Base-by-base conservation (phyloP, 1,139 yeast species). In the Saccharomyces hybrid region DNA sequence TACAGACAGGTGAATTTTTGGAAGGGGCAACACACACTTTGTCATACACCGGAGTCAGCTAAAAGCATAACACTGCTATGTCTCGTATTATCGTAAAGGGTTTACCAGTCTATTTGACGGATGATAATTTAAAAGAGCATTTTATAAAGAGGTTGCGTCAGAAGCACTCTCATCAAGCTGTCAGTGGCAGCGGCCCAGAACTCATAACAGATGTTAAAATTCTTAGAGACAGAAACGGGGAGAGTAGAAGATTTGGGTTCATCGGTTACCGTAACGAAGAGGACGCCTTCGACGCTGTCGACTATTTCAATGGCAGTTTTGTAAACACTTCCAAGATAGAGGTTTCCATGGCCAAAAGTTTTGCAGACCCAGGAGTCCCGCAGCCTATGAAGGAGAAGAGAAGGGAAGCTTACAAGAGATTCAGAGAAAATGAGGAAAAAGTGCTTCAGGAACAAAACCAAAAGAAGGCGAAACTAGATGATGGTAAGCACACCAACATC, bases 41-140 rank as follows among this genome's bases (percentile, higher is more conserved):
- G 23, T 3, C 23, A 19, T 19, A 19, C 23, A 19, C 23, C 23
- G 23, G 23, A 19, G 23, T 19, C 23, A 19, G 23, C 23, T 19
- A 19, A 3, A 19, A 19, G 23, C 23, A 19, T 3, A 19, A 19
- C 23, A 19, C 31, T 16, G 53, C 14, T 3, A 86, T 86, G 97
- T 91, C 99, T 46, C 86, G 99, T 72, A 79, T 95, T 56, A 93
- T 93, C 63, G 96, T 95, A 13, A 95, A 89, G 70, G 96, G 96
- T 48, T 77, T 93, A 56, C 99, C 99, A 25, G 75, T 78, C 59
- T 88, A 88, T 68, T 79, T 83, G 58, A 82, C 85, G 0, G 98
- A 93, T 67, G 90, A 82, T 2, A 83, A 86, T 61, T 74, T 93
- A 57, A 77, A 78, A 58, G 80, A 79, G 28, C 93, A 86, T 68